Evolutionary conservation across 2,329 filamentous ascomycete species (phyloP).

Genomic region (Hypoxylon sp.): DNA sequence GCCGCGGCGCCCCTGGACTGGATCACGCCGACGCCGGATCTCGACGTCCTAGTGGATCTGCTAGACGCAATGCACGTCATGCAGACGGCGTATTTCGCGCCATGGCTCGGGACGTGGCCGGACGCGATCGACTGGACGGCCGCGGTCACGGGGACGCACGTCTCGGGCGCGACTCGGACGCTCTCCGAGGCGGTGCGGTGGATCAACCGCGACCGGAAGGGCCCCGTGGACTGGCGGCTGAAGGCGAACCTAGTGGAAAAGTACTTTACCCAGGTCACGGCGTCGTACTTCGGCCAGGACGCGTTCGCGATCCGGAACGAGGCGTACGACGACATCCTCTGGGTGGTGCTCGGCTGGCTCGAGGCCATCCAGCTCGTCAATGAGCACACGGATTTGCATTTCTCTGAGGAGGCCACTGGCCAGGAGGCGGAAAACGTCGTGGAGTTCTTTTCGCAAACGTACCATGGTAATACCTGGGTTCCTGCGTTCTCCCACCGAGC

Average conservation of each 20-base stretch:
- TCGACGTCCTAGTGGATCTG: slow-evolving; percentile 59
- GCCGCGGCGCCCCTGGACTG: slow-evolving; percentile 19
- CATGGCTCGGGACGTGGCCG: slow-evolving; percentile 86
- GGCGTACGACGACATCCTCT: slow-evolving; percentile 94
- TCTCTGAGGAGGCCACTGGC: slow-evolving; percentile 48
- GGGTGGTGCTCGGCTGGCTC: slow-evolving; percentile 93
- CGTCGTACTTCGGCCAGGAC: slow-evolving; percentile 90
- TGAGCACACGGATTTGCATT: slow-evolving; percentile 74
- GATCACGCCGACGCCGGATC: slow-evolving; percentile 35
- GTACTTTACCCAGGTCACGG: slow-evolving; percentile 81
- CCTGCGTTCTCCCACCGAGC: slow-evolving; percentile 84
- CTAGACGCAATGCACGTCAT: slow-evolving; percentile 77
- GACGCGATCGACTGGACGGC: slow-evolving; percentile 92
- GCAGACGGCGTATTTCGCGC: slow-evolving; percentile 81
- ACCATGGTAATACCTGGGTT: slow-evolving; percentile 83
- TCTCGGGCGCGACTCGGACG: slow-evolving; percentile 79
- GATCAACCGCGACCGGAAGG: slow-evolving; percentile 48
- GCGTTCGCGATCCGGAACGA: slow-evolving; percentile 76
- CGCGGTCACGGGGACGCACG: slow-evolving; percentile 83
- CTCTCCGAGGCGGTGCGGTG: slow-evolving; percentile 70
- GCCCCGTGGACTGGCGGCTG: slow-evolving; percentile 58
- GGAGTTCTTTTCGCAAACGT: slow-evolving; percentile 60
- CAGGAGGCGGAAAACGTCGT: slow-evolving; percentile 30
- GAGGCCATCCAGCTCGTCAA: slow-evolving; percentile 82
- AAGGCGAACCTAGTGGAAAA: slow-evolving; percentile 84